Evolutionary conservation across 768 basidiomycete genomes (phyloP).

Genomic region (Macrolepiota fuliginosa): DNA sequence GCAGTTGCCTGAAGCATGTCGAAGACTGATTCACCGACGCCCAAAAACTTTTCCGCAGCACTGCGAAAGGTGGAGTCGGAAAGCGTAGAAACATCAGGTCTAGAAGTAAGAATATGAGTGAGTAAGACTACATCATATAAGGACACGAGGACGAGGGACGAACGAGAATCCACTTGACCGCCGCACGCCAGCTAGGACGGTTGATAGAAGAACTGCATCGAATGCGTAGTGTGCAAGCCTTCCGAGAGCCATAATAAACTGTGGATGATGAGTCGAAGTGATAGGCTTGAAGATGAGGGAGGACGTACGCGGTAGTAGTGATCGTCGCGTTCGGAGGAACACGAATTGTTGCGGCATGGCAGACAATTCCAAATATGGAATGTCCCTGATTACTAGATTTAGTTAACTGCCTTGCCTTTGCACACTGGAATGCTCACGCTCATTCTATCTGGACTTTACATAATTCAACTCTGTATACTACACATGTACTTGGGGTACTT

Average conservation of each 20-base stretch:
- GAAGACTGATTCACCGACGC: slow-evolving; percentile 87
- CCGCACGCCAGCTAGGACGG: slow-evolving; percentile 87
- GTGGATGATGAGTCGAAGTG: neutral
- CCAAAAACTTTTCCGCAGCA: slow-evolving; percentile 78
- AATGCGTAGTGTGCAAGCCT: slow-evolving; percentile 78
- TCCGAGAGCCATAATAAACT: slow-evolving; percentile 55
- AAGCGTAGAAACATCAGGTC: slow-evolving; percentile 66
- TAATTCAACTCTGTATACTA: too few relatives aligned
- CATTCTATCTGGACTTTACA: too few relatives aligned
- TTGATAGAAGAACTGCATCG: slow-evolving; percentile 84
- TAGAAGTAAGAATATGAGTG: slow-evolving; percentile 25
- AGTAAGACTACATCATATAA: neutral
- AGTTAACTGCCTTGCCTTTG: too few relatives aligned
- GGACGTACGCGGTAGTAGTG: neutral
- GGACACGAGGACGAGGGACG: slow-evolving; percentile 31
- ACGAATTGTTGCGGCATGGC: neutral
- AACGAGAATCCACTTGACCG: slow-evolving; percentile 89
- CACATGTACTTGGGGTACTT: too few relatives aligned
- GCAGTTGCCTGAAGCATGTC: slow-evolving; percentile 80
- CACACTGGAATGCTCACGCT: too few relatives aligned
- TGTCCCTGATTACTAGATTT: too few relatives aligned
- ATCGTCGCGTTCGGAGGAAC: neutral
- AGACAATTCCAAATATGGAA: neutral
- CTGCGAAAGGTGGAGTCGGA: slow-evolving; percentile 76
- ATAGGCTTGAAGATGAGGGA: neutral